Percentiles rank a stretch among this genome's conserved stretches.
phyloP scores from a whole-genome alignment of 148 eudicot species.

The Oxyria digyna region DNA sequence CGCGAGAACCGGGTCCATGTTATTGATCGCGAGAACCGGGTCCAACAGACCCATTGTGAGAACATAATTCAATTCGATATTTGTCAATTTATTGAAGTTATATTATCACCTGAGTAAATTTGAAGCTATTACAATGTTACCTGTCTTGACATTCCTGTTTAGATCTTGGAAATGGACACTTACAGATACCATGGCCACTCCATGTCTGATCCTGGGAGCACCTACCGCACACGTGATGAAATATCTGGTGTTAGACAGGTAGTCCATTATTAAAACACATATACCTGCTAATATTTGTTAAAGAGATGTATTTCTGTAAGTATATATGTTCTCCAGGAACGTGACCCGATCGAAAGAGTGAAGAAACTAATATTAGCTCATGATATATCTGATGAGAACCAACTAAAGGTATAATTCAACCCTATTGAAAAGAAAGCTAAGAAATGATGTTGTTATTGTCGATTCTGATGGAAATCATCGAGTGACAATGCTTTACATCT shows the following conservation, averaged over 20 bases:
- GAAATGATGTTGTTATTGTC: no score
- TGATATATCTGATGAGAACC: constrained; percentile 72
- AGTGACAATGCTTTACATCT: neutral
- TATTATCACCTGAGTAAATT: neutral
- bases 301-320: neutral
- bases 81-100: neutral
- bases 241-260: constrained; percentile 79
- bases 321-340: constrained; percentile 41
- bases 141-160: neutral
- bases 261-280: neutral
- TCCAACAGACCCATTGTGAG: no score
- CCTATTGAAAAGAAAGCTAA: no score
- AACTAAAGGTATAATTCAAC: constrained; percentile 48
- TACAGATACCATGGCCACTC: constrained; percentile 98
- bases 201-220: constrained; percentile 97
- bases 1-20: no score
- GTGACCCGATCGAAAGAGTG: constrained; percentile 91
- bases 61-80: neutral
- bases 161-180: constrained; percentile 99
- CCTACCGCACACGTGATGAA: constrained; percentile 95
- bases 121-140: neutral
- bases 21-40: no score
- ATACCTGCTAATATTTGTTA: neutral
- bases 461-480: no score
- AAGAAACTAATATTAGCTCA: constrained; percentile 63